phyloP scores from a whole-genome alignment of 2,329 filamentous ascomycete genomes.

The Venturiaceae sp. region DNA sequence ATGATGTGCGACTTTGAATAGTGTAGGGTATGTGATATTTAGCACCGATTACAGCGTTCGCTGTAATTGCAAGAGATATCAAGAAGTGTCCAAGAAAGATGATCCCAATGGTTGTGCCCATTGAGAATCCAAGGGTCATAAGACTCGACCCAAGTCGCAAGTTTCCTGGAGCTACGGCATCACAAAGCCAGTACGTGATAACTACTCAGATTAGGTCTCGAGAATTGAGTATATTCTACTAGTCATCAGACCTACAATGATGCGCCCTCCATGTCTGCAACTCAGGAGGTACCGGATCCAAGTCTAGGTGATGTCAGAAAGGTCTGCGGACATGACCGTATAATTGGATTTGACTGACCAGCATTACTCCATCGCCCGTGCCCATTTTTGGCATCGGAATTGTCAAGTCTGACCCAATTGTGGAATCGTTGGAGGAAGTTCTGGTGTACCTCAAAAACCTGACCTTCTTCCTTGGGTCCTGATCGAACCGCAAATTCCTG shows the following conservation, averaged over 20 bases:
- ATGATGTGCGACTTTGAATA: slow-evolving; percentile 28
- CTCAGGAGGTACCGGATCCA: background rate
- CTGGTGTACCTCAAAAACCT: background rate
- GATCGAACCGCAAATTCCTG: background rate
- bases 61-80: slow-evolving; percentile 12
- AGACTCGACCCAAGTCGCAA: slow-evolving; percentile 13
- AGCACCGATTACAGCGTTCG: slow-evolving; percentile 15
- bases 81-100: slow-evolving; percentile 14
- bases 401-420: background rate
- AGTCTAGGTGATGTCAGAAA: background rate
- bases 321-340: background rate
- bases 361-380: slow-evolving; percentile 4
- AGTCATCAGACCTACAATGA: background rate
- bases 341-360: background rate
- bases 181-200: slow-evolving; percentile 16
- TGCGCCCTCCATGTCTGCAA: slow-evolving; percentile 2
- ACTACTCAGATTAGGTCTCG: background rate
- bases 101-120: slow-evolving; percentile 12
- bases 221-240: background rate
- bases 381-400: background rate
- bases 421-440: background rate
- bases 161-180: slow-evolving; percentile 13
- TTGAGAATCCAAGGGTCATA: slow-evolving; percentile 14
- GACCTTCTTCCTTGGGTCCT: background rate
- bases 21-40: slow-evolving; percentile 35